Base-by-base conservation (phyloP, 805 yeast genomes). In the Sugiyamaella smithiae region DNA sequence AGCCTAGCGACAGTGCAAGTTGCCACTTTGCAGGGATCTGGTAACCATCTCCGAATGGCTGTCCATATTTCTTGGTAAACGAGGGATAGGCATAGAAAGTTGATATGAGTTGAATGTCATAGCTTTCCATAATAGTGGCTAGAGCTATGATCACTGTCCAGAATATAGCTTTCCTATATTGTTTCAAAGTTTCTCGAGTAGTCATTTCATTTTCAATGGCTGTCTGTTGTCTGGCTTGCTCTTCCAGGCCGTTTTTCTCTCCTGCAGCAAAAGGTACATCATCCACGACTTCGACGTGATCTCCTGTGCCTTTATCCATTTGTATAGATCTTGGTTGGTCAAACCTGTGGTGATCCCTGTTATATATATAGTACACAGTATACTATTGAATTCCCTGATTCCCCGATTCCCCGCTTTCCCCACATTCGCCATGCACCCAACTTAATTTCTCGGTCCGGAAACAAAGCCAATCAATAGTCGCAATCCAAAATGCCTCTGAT, bases 41-140 rank as follows among this genome's bases (percentile, higher is more conserved):
- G 40, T 48, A 42, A 9, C 43, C 53, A 2, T 11, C 26, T 29
- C 14, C 12, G 19, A 32, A 14, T 14, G n/a, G n/a, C 19, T 12
- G 32, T 74, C 81, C 81, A 52, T 67, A 76, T 53, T 66, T 67
- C 45, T 57, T 55, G 40, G 61, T 60, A 52, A 76, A 76, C 14
- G 71, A 66, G 1, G 76, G 76, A 55, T 70, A 67, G 3, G 72
- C 77, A 60, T 64, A 75, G 57, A 76, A 69, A 4, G 72, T 62
- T 26, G 63, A 57, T 36, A 75, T 58, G 42, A 76, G 61, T 36
- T 60, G 62, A 12, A 65, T 57, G 54, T 75, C 80, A 59, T 72
- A 75, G 16, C 79, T 79, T 54, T 73, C 79, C 78, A 75, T 75
- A 48, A 75, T 57, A 47, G 75, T 61, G 20, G 75, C 68, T 6